Conservation (phyloP, 306 rosid species). For the Castanea mollissima region DNA sequence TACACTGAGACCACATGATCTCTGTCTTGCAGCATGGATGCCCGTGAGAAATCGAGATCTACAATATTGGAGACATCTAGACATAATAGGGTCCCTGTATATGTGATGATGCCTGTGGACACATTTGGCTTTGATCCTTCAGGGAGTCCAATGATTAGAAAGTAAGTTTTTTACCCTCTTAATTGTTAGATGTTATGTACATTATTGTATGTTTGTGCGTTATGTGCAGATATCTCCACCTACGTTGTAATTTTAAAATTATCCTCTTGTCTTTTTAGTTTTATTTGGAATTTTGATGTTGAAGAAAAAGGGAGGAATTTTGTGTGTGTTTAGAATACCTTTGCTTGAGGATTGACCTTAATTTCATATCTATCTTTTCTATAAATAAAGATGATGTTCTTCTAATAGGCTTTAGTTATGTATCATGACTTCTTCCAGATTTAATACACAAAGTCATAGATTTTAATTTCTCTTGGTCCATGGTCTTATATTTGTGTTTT, state of each 20-base stretch:
- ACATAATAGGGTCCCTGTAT: conserved; percentile 26
- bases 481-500: neutral
- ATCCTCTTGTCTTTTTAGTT: neutral
- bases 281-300: neutral
- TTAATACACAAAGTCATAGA: neutral
- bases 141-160: conserved; percentile 22
- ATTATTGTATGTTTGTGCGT: neutral
- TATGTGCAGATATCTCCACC: neutral
- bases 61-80: conserved; percentile 8
- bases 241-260: neutral
- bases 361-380: neutral
- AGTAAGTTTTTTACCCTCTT: conserved; percentile 20
- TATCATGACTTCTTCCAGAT: neutral
- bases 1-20: neutral
- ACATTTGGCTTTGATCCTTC: conserved; percentile 25
- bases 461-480: neutral
- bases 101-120: conserved; percentile 37
- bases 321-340: no score
- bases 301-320: no score
- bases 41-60: conserved; percentile 29
- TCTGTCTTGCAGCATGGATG: conserved; percentile 30
- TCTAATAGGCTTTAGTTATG: neutral
- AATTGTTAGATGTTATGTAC: neutral
- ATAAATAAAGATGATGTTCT: neutral
- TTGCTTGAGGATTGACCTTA: no score